phyloP scores from a whole-genome alignment of 2,329 filamentous ascomycete genomes.

The Xylariaceae sp. region DNA sequence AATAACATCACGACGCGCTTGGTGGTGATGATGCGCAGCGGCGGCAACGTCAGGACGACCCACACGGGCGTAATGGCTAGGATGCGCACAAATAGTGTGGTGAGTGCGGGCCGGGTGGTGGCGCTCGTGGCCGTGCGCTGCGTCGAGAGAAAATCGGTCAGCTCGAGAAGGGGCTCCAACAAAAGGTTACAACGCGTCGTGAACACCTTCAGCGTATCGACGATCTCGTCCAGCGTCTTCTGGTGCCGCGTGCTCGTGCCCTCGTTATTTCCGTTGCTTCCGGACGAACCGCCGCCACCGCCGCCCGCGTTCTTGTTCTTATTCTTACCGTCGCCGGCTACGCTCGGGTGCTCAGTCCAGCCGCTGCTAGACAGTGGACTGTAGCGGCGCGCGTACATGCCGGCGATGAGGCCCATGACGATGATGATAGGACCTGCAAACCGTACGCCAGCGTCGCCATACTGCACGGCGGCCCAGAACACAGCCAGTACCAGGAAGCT shows the following conservation, averaged over 20 bases:
- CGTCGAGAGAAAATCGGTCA: conserved; percentile 92
- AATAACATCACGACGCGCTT: conserved; percentile 80
- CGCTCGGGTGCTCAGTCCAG: conserved; percentile 55
- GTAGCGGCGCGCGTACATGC: conserved; percentile 90
- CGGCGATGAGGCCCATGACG: conserved; percentile 77
- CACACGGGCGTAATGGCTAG: conserved; percentile 86
- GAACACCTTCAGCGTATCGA: conserved; percentile 88
- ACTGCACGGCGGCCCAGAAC: conserved; percentile 87
- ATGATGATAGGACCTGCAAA: conserved; percentile 83
- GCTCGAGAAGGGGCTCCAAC: conserved; percentile 81
- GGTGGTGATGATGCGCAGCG: conserved; percentile 82
- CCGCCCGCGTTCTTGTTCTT: conserved; percentile 35
- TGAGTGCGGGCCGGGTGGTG: conserved; percentile 87
- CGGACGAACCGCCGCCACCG: conserved; percentile 12
- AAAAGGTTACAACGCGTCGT: conserved; percentile 91
- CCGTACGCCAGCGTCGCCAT: conserved; percentile 81
- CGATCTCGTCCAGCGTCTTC: conserved; percentile 95
- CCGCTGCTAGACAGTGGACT: conserved; percentile 87
- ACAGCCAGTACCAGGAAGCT: conserved; percentile 84
- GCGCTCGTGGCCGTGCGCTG: conserved; percentile 89
- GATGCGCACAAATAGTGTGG: conserved; percentile 85
- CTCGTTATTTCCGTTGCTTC: conserved; percentile 47
- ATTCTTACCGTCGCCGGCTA: conserved; percentile 8
- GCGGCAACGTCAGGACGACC: conserved; percentile 80
- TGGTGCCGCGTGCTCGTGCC: conserved; percentile 73